Evolutionary conservation across 768 basidiomycete genomes (phyloP).

Genomic region (Termitomyces bulborhizus): DNA sequence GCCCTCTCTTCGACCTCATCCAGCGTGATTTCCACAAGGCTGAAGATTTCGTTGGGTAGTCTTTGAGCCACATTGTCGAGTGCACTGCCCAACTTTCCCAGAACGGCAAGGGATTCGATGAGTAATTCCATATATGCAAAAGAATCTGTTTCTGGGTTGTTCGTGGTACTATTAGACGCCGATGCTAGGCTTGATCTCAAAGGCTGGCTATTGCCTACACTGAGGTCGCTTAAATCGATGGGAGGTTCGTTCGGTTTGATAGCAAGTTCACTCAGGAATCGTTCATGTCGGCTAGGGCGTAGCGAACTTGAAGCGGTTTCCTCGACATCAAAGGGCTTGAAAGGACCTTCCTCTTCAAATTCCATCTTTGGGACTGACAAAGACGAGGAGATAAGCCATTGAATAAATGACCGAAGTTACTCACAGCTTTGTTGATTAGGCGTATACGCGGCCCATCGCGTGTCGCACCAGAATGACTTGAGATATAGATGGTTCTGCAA

Average conservation of each 20-base stretch:
- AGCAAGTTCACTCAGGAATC: conserved; percentile 59
- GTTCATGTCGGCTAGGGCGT: conserved; percentile 46
- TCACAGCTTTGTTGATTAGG: conserved; percentile 74
- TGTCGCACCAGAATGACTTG: conserved; percentile 94
- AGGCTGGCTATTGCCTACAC: conserved; percentile 18
- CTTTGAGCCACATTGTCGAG: conserved; percentile 83
- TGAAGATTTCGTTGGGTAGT: conserved; percentile 75
- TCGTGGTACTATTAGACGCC: conserved; percentile 13
- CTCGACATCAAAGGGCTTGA: conserved; percentile 20
- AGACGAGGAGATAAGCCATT: neutral
- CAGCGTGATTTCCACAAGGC: conserved; percentile 79
- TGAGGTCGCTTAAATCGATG: conserved; percentile 49
- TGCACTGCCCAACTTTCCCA: conserved; percentile 82
- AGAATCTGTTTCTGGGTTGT: conserved; percentile 87
- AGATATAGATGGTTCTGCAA: conserved; percentile 96
- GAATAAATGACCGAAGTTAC: conserved; percentile 19
- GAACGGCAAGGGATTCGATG: conserved; percentile 85
- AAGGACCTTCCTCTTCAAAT: conserved; percentile 47
- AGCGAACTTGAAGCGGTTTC: conserved; percentile 32
- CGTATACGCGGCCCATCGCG: conserved; percentile 81
- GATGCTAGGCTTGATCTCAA: conserved; percentile 13
- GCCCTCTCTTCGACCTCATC: conserved; percentile 90
- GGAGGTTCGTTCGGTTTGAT: conserved; percentile 77
- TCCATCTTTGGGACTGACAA: conserved; percentile 59
- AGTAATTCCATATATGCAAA: conserved; percentile 91